Conservation (phyloP, 2,329 filamentous ascomycete genomes). For the Colletotrichum magnum region DNA sequence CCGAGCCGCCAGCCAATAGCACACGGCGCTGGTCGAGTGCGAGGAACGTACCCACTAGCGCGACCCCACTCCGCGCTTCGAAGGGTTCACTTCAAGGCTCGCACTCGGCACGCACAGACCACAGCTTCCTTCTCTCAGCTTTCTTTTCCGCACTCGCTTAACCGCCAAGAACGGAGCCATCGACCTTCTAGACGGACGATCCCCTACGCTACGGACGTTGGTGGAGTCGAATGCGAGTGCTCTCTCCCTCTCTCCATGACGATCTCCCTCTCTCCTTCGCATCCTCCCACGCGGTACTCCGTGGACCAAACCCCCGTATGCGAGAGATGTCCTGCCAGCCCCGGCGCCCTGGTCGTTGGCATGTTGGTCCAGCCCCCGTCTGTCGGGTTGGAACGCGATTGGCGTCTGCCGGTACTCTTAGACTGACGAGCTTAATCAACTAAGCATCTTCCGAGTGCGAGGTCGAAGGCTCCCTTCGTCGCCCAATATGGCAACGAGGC, state of each 20-base stretch:
- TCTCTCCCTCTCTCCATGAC: no score
- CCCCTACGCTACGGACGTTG: conserved; percentile 21
- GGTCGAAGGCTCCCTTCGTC: neutral
- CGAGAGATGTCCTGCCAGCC: no score
- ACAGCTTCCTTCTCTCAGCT: conserved; percentile 5
- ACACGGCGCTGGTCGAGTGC: no score
- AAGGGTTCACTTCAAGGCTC: neutral
- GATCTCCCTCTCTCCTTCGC: no score
- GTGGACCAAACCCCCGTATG: no score
- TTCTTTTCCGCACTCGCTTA: conserved; percentile 37
- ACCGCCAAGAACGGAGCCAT: conserved; percentile 22
- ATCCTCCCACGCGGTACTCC: no score
- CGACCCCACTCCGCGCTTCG: neutral
- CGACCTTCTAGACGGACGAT: conserved; percentile 16
- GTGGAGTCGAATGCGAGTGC: neutral
- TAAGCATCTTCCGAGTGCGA: conserved; percentile 12
- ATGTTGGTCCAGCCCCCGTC: no score
- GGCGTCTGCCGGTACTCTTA: no score
- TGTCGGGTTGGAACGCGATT: no score
- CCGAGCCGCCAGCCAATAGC: conserved; percentile 1
- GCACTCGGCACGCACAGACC: conserved; percentile 38
- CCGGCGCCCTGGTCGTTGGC: no score
- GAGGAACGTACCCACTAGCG: neutral
- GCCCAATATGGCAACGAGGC: conserved; percentile 10
- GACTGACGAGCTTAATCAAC: neutral